These are phyloP conservation scores for Lipomyces chichibuensis DNA, from an alignment of 805 yeast species.

Conservation along the genomic window DNA sequence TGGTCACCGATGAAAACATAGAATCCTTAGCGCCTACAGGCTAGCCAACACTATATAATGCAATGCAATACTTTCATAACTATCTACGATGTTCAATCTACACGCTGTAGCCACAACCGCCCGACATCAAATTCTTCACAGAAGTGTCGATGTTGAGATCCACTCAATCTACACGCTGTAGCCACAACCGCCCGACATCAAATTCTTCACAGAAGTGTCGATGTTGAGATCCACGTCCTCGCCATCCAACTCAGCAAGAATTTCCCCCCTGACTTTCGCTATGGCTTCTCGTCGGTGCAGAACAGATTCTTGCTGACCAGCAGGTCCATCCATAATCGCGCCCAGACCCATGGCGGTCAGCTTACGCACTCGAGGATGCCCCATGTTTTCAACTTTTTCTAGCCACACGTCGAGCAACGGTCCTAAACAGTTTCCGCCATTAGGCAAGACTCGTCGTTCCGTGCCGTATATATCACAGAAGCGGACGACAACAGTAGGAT, in stretches of 20 bases:
- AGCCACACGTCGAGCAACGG: conserved; percentile 42
- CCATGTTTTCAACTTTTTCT: conserved; percentile 53
- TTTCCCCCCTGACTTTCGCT: conserved; percentile 16
- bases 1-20: not conserved
- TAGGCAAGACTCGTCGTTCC: not conserved
- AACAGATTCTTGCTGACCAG: conserved; percentile 11
- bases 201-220: conserved; percentile 14
- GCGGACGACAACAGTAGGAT: conserved; percentile 34
- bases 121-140: conserved; percentile 14
- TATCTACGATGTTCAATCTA: not conserved
- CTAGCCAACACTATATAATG: conserved; percentile 4
- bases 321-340: conserved; percentile 46
- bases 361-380: conserved; percentile 77
- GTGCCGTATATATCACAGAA: conserved; percentile 29
- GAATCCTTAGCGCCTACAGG: not conserved
- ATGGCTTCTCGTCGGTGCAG: conserved; percentile 11
- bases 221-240: conserved; percentile 25
- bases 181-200: conserved; percentile 10
- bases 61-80: not conserved
- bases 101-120: conserved; percentile 2
- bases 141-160: conserved; percentile 21
- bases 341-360: conserved; percentile 65
- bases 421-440: conserved; percentile 16
- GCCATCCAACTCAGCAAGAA: conserved; percentile 29
- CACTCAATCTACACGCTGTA: conserved; percentile 6